Base-by-base conservation (phyloP, 805 yeast species). In the Lipomyces yamadae region DNA sequence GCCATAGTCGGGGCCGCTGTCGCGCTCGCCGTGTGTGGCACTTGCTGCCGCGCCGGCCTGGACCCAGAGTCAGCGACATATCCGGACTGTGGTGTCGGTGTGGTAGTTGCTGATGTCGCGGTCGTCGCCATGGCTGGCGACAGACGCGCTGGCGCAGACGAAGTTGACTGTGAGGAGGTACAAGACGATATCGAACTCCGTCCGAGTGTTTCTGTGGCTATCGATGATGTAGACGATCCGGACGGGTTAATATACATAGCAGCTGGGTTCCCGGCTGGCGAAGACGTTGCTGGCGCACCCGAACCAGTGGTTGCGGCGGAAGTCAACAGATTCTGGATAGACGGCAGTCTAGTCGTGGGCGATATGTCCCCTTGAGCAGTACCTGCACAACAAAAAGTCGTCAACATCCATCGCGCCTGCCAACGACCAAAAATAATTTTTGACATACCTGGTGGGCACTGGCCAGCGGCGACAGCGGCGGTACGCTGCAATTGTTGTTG, bases 321-420 rank as follows among this genome's bases (percentile, higher is more conserved):
- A 15, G 65, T 61, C 18, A 69, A 61, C 34, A 69, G 62, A 4
- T 68, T 55, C 63, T 68, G 71, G 35, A 69, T 68, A 13, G 72
- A 69, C 11, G 72, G 72, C 7, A 69, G 64, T n/a, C 70, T 59
- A 8, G 72, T 24, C 24, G 24, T 63, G 37, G 71, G 60, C 5
- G 68, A 64, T 13, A 50, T 24, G 3, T 60, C 67, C 3, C 52
- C 65, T 58, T 59, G 24, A 24, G 24, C 57, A 18, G 56, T 60
- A 4, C n/a, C 48, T 42, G 6, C 48, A 6, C 48, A 7, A 15
- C 48, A 24, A 24, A 24, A 24, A 24, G 24, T 6, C 48, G 24
- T 42, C 48, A 42, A 37, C 15, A 2, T 37, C 39, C 39, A 11
- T 1, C 13, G 39, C 37, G 37, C 39, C 0, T 11, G 29, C 15